Evolutionary conservation across 2,329 filamentous ascomycete species (phyloP).

Genomic region (Ophiostoma piceae): DNA sequence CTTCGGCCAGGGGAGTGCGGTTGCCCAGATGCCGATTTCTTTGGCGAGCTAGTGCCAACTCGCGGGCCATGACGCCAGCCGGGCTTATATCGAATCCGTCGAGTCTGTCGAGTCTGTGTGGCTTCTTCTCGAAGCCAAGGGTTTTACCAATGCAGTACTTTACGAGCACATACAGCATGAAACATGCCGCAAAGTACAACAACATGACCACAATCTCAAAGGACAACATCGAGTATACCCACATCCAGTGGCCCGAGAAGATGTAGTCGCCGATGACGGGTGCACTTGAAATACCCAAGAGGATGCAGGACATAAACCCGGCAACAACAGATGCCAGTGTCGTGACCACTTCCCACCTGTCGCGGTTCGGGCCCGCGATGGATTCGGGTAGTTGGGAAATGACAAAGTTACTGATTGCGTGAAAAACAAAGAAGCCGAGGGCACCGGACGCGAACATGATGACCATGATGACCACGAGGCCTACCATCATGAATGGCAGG

Average conservation of each 20-base stretch:
- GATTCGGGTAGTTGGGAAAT: not conserved
- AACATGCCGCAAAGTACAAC: not conserved
- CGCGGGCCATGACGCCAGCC: not conserved
- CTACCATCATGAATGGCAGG: not conserved
- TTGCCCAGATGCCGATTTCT: not conserved
- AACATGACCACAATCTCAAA: conserved; percentile 15
- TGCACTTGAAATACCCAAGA: not conserved
- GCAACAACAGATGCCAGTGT: not conserved
- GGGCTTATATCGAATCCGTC: not conserved
- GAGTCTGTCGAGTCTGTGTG: not conserved
- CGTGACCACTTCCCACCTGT: not conserved
- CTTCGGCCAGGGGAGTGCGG: not conserved
- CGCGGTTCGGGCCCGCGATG: not conserved
- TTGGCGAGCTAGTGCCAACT: not conserved
- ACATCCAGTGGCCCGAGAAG: not conserved
- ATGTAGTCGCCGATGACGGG: not conserved
- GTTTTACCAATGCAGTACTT: not conserved
- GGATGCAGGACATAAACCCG: not conserved
- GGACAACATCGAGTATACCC: conserved; percentile 11
- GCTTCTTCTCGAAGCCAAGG: not conserved
- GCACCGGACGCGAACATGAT: not conserved
- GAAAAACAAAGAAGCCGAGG: not conserved
- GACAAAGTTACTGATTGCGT: not conserved
- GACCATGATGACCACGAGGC: not conserved
- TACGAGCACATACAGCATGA: conserved; percentile 1